phyloP scores from a whole-genome alignment of 257 asterid genomes.

The Plantago ovata region DNA sequence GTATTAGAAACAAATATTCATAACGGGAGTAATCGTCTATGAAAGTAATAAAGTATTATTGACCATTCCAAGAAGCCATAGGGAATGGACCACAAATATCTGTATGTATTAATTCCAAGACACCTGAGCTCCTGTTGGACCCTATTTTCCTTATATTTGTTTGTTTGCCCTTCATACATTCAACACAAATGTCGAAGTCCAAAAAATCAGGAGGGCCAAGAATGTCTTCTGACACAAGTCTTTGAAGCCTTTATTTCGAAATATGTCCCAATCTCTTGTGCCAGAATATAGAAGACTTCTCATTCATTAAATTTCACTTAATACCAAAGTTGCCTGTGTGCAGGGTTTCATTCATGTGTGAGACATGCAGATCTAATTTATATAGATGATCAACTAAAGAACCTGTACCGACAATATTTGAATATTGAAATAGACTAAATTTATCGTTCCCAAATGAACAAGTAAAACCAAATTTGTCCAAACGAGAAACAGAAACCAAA shows the following conservation, averaged over 20 bases:
- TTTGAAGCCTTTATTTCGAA: background rate
- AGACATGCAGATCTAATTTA: background rate
- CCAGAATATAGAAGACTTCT: background rate
- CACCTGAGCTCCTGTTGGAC: background rate
- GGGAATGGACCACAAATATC: slow-evolving; percentile 15
- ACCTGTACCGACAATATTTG: background rate
- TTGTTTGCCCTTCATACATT: slow-evolving; percentile 11
- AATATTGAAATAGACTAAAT: background rate
- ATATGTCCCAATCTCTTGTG: slow-evolving; percentile 4
- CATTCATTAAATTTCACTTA: slow-evolving; percentile 1
- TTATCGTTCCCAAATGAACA: too few relatives aligned
- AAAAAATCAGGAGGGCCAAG: slow-evolving; percentile 2
- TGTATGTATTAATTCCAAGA: slow-evolving; percentile 9
- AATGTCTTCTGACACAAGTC: background rate
- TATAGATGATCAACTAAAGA: background rate
- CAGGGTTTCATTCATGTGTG: background rate
- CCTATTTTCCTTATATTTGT: slow-evolving; percentile 8
- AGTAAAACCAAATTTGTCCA: background rate
- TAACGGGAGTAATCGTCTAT: slow-evolving; percentile 8
- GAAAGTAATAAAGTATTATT: slow-evolving; percentile 9
- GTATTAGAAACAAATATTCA: background rate
- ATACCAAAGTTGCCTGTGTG: background rate
- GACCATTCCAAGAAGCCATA: slow-evolving; percentile 14
- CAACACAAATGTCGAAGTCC: background rate
- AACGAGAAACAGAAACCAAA: background rate